Evolutionary conservation across 495 filamentous ascomycete species (phyloP).

Genomic region (Daldinia grandis): DNA sequence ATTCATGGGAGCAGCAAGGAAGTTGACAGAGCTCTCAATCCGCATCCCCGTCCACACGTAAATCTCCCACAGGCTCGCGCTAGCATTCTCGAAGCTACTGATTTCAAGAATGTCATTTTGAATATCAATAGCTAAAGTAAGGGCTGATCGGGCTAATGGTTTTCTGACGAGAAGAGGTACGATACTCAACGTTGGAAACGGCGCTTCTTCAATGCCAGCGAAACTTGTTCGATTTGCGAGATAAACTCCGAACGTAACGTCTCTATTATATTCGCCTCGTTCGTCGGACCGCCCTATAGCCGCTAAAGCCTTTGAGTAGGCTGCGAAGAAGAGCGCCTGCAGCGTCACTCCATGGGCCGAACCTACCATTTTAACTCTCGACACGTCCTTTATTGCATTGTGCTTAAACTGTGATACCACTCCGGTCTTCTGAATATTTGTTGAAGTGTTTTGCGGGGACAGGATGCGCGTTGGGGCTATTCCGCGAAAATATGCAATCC

Average conservation of each 20-base stretch:
- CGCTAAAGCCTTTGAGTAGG: constrained; percentile 46
- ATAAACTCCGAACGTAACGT: constrained; percentile 56
- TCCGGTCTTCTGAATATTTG: not conserved
- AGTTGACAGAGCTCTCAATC: constrained; percentile 65
- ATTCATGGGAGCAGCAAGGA: constrained; percentile 52
- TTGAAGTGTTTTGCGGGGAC: not conserved
- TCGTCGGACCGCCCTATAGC: constrained; percentile 3
- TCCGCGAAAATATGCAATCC: constrained; percentile 61
- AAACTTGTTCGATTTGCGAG: constrained; percentile 51
- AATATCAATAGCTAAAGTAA: constrained; percentile 45
- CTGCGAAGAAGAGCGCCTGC: constrained; percentile 56
- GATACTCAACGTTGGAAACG: constrained; percentile 53
- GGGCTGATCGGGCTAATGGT: constrained; percentile 1
- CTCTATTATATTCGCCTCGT: not conserved
- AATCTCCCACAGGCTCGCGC: constrained; percentile 59
- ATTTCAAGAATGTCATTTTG: constrained; percentile 55
- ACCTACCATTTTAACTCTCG: constrained; percentile 24
- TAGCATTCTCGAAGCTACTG: constrained; percentile 43
- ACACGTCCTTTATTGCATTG: constrained; percentile 33
- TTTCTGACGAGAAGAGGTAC: constrained; percentile 50
- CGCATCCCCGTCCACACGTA: constrained; percentile 56
- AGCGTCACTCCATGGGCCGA: constrained; percentile 46
- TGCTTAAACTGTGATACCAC: constrained; percentile 22
- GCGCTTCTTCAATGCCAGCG: constrained; percentile 21
- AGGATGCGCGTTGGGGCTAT: constrained; percentile 9